Conservation (phyloP, 2,329 filamentous ascomycete species). For the Tetracladium maxilliforme region DNA sequence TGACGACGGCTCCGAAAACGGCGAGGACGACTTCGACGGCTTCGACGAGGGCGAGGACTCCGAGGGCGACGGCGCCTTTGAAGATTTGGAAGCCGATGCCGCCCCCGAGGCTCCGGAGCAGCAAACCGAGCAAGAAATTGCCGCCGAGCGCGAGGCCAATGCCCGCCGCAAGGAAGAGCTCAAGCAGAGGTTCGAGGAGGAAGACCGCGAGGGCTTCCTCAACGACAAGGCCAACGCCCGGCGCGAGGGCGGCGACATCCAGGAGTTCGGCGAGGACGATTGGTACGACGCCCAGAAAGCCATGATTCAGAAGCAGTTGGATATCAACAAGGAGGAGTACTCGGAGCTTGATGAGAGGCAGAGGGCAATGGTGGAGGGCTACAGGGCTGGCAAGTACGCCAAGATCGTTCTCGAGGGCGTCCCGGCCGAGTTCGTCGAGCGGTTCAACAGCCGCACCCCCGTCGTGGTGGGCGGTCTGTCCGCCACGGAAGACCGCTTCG, state of each 20-base stretch:
- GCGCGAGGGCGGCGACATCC: conserved; percentile 52
- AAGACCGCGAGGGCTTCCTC: conserved; percentile 90
- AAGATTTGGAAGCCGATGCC: conserved; percentile 64
- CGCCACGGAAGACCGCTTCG: conserved; percentile 88
- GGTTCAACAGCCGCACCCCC: conserved; percentile 71
- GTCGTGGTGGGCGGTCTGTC: conserved; percentile 85
- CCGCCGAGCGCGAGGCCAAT: conserved; percentile 81
- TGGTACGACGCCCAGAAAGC: conserved; percentile 99
- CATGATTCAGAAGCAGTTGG: conserved; percentile 82
- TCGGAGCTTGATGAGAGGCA: conserved; percentile 75
- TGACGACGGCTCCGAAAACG: conserved; percentile 26
- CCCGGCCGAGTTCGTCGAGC: conserved; percentile 74
- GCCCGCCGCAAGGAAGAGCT: conserved; percentile 88
- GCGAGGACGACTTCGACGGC: conserved; percentile 35
- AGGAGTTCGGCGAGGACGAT: conserved; percentile 89
- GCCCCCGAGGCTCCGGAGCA: conserved; percentile 20
- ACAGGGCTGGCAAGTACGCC: conserved; percentile 83
- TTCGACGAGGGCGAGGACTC: conserved; percentile 38
- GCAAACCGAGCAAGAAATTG: conserved; percentile 37
- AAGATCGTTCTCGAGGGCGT: conserved; percentile 82
- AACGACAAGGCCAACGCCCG: conserved; percentile 75
- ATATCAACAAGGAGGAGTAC: conserved; percentile 93
- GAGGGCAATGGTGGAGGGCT: conserved; percentile 73
- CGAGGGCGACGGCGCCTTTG: conserved; percentile 69
- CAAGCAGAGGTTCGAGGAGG: conserved; percentile 87